phyloP scores from a whole-genome alignment of 2,329 filamentous ascomycete species.

The Colletotrichum australisinense region DNA sequence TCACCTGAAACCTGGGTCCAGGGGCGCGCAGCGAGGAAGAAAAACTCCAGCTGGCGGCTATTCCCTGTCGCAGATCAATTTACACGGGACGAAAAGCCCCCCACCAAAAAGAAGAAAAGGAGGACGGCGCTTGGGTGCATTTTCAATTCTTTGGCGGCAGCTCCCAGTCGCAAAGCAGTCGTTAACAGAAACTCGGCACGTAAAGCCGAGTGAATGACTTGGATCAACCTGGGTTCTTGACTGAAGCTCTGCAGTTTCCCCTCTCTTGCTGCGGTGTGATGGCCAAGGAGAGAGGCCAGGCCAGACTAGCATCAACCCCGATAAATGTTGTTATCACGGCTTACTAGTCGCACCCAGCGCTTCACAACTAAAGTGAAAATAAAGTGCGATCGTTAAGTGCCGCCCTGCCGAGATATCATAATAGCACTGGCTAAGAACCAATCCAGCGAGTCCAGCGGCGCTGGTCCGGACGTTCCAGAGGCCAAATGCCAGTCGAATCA shows the following conservation, averaged over 20 bases:
- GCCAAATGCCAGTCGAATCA: neutral
- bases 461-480: neutral
- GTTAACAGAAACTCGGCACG: neutral
- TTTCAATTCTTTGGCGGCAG: neutral
- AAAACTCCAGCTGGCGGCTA: neutral
- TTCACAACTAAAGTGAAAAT: conserved; percentile 14
- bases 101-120: neutral
- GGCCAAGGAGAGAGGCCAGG: neutral
- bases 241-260: neutral
- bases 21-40: neutral
- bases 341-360: neutral
- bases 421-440: neutral
- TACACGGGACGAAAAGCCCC: conserved; percentile 24
- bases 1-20: conserved; percentile 31
- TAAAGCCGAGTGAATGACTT: conserved; percentile 1
- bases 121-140: conserved; percentile 7
- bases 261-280: neutral
- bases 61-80: conserved; percentile 28
- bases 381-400: neutral
- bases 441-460: neutral
- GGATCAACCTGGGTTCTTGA: neutral
- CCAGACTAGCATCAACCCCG: conserved; percentile 6
- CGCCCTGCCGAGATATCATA: conserved; percentile 12
- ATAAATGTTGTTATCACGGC: neutral
- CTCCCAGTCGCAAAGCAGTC: neutral